Evolutionary conservation across 108 stramenopile genomes (phyloP), one percentile per base, ranked within the genome.

Genomic region (Skeletonema tropicum): DNA sequence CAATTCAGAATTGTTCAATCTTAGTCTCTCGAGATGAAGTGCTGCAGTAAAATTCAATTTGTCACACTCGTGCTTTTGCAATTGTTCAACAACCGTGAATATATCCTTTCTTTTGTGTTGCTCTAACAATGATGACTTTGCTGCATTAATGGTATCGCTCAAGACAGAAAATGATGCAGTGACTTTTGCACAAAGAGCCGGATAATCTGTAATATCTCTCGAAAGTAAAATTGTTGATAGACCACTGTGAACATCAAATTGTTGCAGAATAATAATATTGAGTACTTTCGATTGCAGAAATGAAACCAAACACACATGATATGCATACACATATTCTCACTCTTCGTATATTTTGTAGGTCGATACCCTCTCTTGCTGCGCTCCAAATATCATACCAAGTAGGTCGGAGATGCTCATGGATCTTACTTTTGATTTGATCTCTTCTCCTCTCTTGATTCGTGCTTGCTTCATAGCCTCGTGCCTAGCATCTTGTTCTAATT

Each of bases 11-110:
- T 89, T 83, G 13, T 58, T 67, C 60, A 87, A 67, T 1, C 94
- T 82, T 11, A 95, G 85, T 38, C 80, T 66, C 83, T 95, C 94
- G 83, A 95, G 71, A 74, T 95, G 94, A 32, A 80, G 66, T 15
- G 94, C 94, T 2, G 94, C 94, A 4, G 94, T 95, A 36, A 88
- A 57, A 32, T 90, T 91, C 57, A 95, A 70, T 63, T 95, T 95
- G 72, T 92, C 82, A 61, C 79, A 64, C 77, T 95, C 94, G n/a
- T 70, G 66, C 10, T 74, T 33, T 80, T 95, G 94, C 68, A 95
- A 69, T 36, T 85, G 70, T 11, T n/a, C 31, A 2, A 88, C 57
- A 25, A 59, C 64, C 39, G 39, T 68, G 11, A 19, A n/a, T n/a
- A 70, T 75, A 39, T 48, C 86, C 42, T 64, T 73, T 52, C 33